Base-by-base conservation (phyloP, 2,329 filamentous ascomycete species). In the Fusarium pseudoanthophilum region DNA sequence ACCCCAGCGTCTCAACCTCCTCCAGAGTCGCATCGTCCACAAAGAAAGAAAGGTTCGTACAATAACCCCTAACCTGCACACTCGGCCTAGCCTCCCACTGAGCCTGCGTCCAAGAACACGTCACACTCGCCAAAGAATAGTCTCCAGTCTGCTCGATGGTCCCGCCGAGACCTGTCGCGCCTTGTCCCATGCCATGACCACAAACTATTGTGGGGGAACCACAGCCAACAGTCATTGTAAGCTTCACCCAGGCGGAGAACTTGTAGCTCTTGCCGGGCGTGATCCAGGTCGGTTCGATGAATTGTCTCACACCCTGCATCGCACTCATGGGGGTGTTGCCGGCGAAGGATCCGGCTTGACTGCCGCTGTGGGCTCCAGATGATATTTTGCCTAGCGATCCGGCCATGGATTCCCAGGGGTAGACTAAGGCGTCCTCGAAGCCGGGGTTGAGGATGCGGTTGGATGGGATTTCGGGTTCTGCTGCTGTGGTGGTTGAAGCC, bases 101-200 rank as follows among this genome's bases (percentile, higher is more conserved):
- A 7, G 26, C n/a, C 32, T 67, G 62, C 14, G 61, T 52, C 64
- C 62, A 67, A 32, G 52, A 39, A 15, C 61, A 67, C 9, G 46
- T 60, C 28, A 66, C 39, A n/a, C 45, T 52, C 11, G 39, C 40
- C 18, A 36, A n/a, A 30, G 7, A 30, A 30, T 30, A 30, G 28
- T 30, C 28, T 7, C 28, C 28, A 9, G 28, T 30, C 28, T 30
- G 28, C 28, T 30, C 28, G 28, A 30, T 30, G 28, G 28, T 30
- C 28, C 28, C 28, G 28, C 28, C 28, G 28, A 30, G 28, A 30
- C 28, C 10, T 30, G 28, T 30, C 28, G 28, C 28, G 28, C 21
- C n/a, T 43, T 46, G 32, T 15, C 53, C 48, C 1, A 21, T 11
- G 26, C 45, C 43, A 18, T 64, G 63, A 16, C 64, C 55, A 40